These are phyloP conservation scores for Talaromyces sp. DNA, from an alignment of 2,329 filamentous ascomycete genomes.

Conservation along the genomic window DNA sequence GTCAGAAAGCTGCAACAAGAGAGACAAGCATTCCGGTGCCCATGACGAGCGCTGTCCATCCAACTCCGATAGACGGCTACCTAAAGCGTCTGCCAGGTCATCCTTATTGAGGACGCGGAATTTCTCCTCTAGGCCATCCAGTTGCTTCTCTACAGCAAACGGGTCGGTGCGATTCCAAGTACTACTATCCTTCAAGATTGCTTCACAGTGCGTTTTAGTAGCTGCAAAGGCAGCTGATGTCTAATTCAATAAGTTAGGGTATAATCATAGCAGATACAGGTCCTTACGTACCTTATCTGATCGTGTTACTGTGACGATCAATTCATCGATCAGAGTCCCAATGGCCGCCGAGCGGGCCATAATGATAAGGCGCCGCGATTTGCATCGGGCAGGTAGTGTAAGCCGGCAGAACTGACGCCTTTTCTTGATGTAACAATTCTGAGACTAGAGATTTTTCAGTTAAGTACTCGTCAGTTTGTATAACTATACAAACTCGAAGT, in stretches of 20 bases:
- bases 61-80: slow-evolving; percentile 56
- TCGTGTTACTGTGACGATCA: slow-evolving; percentile 46
- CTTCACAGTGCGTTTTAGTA: slow-evolving; percentile 30
- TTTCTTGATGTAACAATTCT: slow-evolving; percentile 32
- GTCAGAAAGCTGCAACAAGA: slow-evolving; percentile 77
- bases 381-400: neutral
- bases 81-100: slow-evolving; percentile 66
- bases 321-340: slow-evolving; percentile 61
- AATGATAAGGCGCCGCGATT: neutral
- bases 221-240: slow-evolving; percentile 24
- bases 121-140: slow-evolving; percentile 76
- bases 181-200: slow-evolving; percentile 36
- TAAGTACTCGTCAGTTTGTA: slow-evolving; percentile 22
- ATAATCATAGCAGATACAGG: neutral
- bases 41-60: slow-evolving; percentile 54
- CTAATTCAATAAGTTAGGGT: slow-evolving; percentile 18
- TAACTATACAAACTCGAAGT: slow-evolving; percentile 52
- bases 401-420: neutral
- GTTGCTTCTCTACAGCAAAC: slow-evolving; percentile 61
- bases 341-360: slow-evolving; percentile 70
- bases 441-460: slow-evolving; percentile 34
- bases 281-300: slow-evolving; percentile 6
- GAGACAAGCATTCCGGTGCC: slow-evolving; percentile 71
- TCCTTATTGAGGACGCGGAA: slow-evolving; percentile 77
- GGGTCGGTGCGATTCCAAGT: slow-evolving; percentile 63